Evolutionary conservation across 164 flowering plant genomes (phyloP).

Genomic region (Dillenia suffruticosa): DNA sequence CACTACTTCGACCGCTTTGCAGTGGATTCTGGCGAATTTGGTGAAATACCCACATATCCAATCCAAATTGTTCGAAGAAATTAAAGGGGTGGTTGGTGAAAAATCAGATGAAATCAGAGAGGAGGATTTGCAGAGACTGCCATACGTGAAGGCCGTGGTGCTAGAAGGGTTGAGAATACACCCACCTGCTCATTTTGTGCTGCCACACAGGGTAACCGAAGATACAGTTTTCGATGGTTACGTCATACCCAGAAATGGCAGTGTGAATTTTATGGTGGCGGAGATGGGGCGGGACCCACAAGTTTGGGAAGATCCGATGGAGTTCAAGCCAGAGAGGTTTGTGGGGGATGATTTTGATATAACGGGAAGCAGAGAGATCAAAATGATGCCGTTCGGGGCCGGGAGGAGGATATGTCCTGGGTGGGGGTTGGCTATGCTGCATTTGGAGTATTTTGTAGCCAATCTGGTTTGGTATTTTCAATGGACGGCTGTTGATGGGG

Average conservation of each 20-base stretch:
- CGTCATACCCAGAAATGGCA: constrained; percentile 11
- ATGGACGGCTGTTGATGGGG: constrained; percentile 3
- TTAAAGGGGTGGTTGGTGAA: constrained; percentile 1
- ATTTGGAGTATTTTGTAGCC: constrained; percentile 21
- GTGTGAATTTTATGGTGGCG: constrained; percentile 20
- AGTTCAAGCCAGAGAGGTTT: constrained; percentile 31
- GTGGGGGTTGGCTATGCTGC: constrained; percentile 15
- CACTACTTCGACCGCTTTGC: constrained; percentile 28
- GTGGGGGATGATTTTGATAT: constrained; percentile 17
- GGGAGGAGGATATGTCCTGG: constrained; percentile 28
- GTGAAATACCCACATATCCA: constrained; percentile 18
- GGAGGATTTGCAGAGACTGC: constrained; percentile 17
- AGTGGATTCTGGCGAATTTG: constrained; percentile 33
- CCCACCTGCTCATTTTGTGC: constrained; percentile 26
- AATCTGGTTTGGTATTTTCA: constrained; percentile 10
- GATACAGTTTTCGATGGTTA: constrained; percentile 17
- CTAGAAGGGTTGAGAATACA: constrained; percentile 23
- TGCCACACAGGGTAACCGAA: constrained; percentile 18
- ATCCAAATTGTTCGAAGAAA: constrained; percentile 11
- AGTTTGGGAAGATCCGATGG: constrained; percentile 32
- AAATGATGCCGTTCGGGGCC: constrained; percentile 14
- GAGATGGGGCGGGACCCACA: constrained; percentile 25
- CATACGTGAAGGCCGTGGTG: constrained; percentile 25
- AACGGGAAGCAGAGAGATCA: constrained; percentile 20
- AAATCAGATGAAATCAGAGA: constrained; percentile 9